Conservation (phyloP, 139 green algal species). For the Klebsormidium nitens region DNA sequence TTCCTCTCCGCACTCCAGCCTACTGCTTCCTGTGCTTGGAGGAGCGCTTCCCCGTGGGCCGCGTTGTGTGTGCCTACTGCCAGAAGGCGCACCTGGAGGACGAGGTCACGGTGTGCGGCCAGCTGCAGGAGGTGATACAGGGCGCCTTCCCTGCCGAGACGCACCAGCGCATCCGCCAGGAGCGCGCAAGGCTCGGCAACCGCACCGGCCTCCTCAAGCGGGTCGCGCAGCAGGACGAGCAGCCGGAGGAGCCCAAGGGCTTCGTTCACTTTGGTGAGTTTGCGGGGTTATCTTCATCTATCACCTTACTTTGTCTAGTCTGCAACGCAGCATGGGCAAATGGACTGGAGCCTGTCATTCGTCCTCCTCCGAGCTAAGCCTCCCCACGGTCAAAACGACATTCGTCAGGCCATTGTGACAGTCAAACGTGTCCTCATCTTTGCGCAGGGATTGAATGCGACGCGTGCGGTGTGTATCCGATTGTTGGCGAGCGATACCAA, state of each 20-base stretch:
- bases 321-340: no score
- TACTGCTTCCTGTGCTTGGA: no score
- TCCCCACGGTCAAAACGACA: no score
- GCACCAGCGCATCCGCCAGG: not conserved
- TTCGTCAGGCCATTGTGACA: no score
- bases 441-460: slow-evolving; percentile 30
- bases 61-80: not conserved
- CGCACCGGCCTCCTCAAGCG: not conserved
- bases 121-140: not conserved
- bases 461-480: slow-evolving; percentile 28
- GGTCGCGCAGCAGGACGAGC: not conserved
- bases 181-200: not conserved
- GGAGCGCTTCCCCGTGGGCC: no score
- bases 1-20: no score
- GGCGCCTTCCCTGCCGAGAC: not conserved
- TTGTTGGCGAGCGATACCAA: slow-evolving; percentile 16
- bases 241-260: not conserved
- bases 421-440: no score
- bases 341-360: no score
- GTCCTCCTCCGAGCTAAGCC: no score
- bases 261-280: no score
- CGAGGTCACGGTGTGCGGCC: not conserved
- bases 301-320: no score
- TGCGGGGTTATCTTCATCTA: no score
- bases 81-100: not conserved